Evolutionary conservation across 306 rosid genomes (phyloP), one percentile per base, ranked within the genome.

Genomic region (Prunus fruticosa): DNA sequence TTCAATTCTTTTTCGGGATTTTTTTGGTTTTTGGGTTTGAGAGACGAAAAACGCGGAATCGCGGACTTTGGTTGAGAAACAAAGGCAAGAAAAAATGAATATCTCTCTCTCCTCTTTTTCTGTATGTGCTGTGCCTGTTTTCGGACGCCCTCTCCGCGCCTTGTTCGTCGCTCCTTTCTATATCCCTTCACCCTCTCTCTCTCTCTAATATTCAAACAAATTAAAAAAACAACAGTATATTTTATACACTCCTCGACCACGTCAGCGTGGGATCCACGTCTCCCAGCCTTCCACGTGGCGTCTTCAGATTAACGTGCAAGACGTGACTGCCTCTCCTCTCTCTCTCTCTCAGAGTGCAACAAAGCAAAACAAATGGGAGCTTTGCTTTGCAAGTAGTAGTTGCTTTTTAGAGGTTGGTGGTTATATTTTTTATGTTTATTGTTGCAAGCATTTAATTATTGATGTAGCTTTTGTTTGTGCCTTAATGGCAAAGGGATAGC

Each of bases 261-360:
- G 93, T 92, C 92, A 85, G 50, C 84, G 86, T 84, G 88, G 91
- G 91, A 78, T 84, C 93, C 93, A 87, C 83, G 82, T 69, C 76
- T 78, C n/a, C 9, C 11, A 77, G 53, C 0, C 1, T 2, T 64
- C 93, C 97, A 92, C 93, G 96, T 90, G 92, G 86, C 78, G 50
- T 32, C 19, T 66, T 86, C 71, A 72, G 84, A 88, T 85, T 86
- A 74, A 78, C 81, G 82, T 72, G 12, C 82, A 4, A 62, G 69
- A 80, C 97, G 89, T 90, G 96, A 87, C 81, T 74, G 68, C 91
- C 87, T 85, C 93, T 12, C 75, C 19, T 49, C 10, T 28, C 66
- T 49, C 10, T 28, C 66, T 13, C 41, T 16, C 2, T 1, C 2
- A 5, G 41, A 1, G 47, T 2, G 1, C 30, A 30, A 16, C 67